Evolutionary conservation across 2,329 filamentous ascomycete genomes (phyloP), one percentile per base, ranked within the genome.

Genomic region (Beauveria sp.): DNA sequence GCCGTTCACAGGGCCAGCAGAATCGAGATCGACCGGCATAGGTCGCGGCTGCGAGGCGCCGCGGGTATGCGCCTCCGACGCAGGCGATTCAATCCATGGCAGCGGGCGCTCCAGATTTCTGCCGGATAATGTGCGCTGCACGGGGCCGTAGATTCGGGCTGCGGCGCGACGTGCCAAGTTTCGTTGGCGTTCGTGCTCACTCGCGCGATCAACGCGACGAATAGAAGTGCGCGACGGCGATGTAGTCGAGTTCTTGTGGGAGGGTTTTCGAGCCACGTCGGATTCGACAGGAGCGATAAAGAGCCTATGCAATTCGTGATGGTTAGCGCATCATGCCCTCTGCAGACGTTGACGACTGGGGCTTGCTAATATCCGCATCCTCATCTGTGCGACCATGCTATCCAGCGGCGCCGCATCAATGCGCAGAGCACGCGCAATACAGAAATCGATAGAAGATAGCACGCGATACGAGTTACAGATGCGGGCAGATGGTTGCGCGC

Each of bases 211-310:
- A 24, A 66, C 57, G 60, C 75, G 77, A 54, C 77, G 73, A 45
- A 79, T 78, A n/a, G 72, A 67, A 12, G 77, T 74, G 54, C 77
- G 77, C 50, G 71, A 66, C 45, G 70, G 69, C 26, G 73, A 73
- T 6, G 69, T 64, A 20, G 66, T 61, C 47, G 65, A 56, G 56
- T 46, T 63, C 62, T 73, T 78, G 43, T 67, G 66, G 28, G 71
- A 64, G 40, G 72, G 58, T 64, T 77, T 78, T 52, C 70, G 66
- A 16, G 71, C 66, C 50, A 78, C 60, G 63, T 79, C 77, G 53
- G 78, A 78, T 65, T 79, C 75, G 65, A 78, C 73, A 40, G 77
- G 77, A 43, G 78, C 76, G 58, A 79, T 68, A 64, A 79, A 81
- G 38, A 81, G 70, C 64, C 79, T 81, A 64, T 28, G 47, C 20